These are phyloP conservation scores for Prinsepia uniflora DNA, from an alignment of 306 rosid genomes.

Conservation along the genomic window DNA sequence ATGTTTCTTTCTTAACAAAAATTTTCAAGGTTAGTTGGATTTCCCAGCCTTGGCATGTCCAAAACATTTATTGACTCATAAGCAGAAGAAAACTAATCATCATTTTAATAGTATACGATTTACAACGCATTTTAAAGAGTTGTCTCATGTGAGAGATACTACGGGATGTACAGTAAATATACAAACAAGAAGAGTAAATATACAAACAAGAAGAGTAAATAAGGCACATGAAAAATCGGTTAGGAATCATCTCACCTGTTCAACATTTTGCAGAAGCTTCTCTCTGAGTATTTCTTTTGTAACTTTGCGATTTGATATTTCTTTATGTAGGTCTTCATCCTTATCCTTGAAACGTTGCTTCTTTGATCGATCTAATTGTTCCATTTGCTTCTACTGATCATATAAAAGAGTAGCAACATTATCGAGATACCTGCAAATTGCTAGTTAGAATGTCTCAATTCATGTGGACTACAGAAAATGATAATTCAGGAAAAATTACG, in stretches of 20 bases:
- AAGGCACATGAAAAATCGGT: background rate
- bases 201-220: background rate
- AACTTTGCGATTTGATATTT: conserved; percentile 53
- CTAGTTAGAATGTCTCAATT: conserved; percentile 21
- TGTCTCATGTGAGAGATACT: too few relatives aligned
- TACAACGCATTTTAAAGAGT: too few relatives aligned
- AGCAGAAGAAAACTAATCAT: too few relatives aligned
- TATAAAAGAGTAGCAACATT: conserved; percentile 68
- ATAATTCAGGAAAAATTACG: conserved; percentile 15
- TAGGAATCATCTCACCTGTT: conserved; percentile 55
- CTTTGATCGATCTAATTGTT: conserved; percentile 51
- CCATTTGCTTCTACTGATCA: conserved; percentile 60
- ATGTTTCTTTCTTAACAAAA: background rate
- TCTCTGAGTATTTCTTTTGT: conserved; percentile 71
- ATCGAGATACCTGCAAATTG: conserved; percentile 68
- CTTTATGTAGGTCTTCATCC: conserved; percentile 53
- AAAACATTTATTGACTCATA: too few relatives aligned
- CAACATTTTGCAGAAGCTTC: conserved; percentile 86
- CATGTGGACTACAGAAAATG: conserved; percentile 10
- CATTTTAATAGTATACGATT: too few relatives aligned
- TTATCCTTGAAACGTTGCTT: conserved; percentile 49
- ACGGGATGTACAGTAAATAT: background rate
- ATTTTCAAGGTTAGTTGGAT: too few relatives aligned
- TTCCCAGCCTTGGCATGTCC: too few relatives aligned
- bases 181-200: background rate